phyloP scores from a whole-genome alignment of 495 filamentous ascomycete genomes.

The Penicillium tannophilum region DNA sequence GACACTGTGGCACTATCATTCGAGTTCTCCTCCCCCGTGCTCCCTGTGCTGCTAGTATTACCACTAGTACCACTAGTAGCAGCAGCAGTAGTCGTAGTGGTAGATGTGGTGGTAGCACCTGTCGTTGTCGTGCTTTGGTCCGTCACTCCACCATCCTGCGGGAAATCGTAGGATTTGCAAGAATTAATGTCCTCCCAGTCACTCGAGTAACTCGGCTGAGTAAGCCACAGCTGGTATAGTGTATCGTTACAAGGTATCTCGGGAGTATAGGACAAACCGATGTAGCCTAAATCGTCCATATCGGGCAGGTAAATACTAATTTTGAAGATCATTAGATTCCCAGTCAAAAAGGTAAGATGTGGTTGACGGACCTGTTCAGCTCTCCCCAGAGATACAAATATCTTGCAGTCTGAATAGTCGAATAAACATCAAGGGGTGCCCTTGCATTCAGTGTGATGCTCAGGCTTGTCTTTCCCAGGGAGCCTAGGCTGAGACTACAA shows the following conservation, averaged over 20 bases:
- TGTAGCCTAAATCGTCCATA: constrained; percentile 1
- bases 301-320: not conserved
- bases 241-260: constrained; percentile 7
- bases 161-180: not conserved
- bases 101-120: not conserved
- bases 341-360: not conserved
- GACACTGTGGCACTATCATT: not conserved
- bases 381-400: not conserved
- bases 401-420: not conserved
- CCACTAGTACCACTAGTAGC: too few species aligned
- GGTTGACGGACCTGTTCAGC: not conserved
- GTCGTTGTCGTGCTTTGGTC: not conserved
- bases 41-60: not conserved
- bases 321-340: not conserved
- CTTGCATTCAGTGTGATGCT: not conserved
- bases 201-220: not conserved
- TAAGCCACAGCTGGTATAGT: constrained; percentile 1
- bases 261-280: not conserved
- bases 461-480: not conserved
- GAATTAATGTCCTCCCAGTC: not conserved
- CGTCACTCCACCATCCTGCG: not conserved
- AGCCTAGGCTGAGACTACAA: not conserved
- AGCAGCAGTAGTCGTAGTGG: too few species aligned
- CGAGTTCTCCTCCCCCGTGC: not conserved
- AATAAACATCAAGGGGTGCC: not conserved